A percentile compares a stretch with the other conserved stretches of the same genome.
These are phyloP conservation scores for Boechera retrofracta DNA, from an alignment of 345 rosid genomes.

Conservation along the genomic window DNA sequence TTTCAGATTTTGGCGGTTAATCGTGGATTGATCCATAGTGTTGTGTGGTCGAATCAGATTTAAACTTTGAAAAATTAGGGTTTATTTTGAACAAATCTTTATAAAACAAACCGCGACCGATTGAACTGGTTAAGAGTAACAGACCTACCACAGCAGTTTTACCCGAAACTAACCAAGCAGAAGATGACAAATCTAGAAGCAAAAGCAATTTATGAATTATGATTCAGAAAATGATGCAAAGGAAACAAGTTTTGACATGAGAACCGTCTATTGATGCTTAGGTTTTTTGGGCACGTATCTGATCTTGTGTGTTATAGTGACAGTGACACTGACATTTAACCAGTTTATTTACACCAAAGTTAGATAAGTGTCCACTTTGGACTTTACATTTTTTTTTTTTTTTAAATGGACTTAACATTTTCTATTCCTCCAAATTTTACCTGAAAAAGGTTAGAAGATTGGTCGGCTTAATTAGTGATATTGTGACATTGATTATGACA, in stretches of 20 bases:
- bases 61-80: not conserved
- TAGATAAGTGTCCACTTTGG: constrained; percentile 21
- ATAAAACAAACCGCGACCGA: not conserved
- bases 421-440: constrained; percentile 15
- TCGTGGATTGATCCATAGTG: too few species aligned
- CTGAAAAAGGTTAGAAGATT: constrained; percentile 16
- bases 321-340: constrained; percentile 29
- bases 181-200: not conserved
- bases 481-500: constrained; percentile 17
- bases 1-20: not conserved
- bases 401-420: not conserved
- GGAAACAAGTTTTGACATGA: constrained; percentile 30
- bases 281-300: constrained; percentile 29
- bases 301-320: constrained; percentile 29
- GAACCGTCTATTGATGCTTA: not conserved
- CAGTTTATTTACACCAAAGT: constrained; percentile 32
- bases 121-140: not conserved
- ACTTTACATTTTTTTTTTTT: not conserved
- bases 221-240: constrained; percentile 20
- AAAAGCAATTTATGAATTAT: constrained; percentile 3
- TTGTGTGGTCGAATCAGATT: not conserved
- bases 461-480: not conserved
- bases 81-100: not conserved
- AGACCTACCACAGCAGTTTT: not conserved
- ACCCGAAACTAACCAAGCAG: constrained; percentile 1